Evolutionary conservation across 805 yeast species (phyloP).

Genomic region (Jamesozyma piceae): DNA sequence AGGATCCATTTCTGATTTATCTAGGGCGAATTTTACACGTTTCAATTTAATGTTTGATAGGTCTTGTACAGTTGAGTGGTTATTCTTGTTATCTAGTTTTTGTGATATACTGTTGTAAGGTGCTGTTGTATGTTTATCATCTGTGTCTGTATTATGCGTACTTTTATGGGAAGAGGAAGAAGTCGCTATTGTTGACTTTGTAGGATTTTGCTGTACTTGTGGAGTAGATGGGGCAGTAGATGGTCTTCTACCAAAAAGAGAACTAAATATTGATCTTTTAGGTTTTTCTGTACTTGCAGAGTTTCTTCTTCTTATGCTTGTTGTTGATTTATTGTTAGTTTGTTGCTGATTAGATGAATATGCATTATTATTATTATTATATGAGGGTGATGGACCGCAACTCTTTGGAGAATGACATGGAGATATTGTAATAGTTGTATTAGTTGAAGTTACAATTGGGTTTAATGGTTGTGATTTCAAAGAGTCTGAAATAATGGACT

Average conservation of each 20-base stretch:
- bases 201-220: too few relatives aligned
- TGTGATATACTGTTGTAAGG: too few relatives aligned
- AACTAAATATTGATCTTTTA: constrained; percentile 22
- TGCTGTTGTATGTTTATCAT: background rate
- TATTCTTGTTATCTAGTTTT: too few relatives aligned
- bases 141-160: too few relatives aligned
- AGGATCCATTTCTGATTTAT: constrained; percentile 67
- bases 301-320: constrained; percentile 1
- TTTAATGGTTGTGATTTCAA: background rate
- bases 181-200: background rate
- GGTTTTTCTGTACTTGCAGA: constrained; percentile 20
- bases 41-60: constrained; percentile 33
- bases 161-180: background rate
- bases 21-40: constrained; percentile 71
- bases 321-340: too few relatives aligned
- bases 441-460: background rate
- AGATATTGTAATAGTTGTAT: background rate
- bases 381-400: constrained; percentile 10
- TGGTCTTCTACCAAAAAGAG: constrained; percentile 20
- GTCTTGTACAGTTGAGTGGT: background rate
- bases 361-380: constrained; percentile 1
- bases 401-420: background rate
- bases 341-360: too few relatives aligned
- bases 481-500: background rate
- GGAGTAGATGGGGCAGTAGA: background rate